phyloP scores from a whole-genome alignment of 2,329 filamentous ascomycete species.

The Ceratocystis papillata region DNA sequence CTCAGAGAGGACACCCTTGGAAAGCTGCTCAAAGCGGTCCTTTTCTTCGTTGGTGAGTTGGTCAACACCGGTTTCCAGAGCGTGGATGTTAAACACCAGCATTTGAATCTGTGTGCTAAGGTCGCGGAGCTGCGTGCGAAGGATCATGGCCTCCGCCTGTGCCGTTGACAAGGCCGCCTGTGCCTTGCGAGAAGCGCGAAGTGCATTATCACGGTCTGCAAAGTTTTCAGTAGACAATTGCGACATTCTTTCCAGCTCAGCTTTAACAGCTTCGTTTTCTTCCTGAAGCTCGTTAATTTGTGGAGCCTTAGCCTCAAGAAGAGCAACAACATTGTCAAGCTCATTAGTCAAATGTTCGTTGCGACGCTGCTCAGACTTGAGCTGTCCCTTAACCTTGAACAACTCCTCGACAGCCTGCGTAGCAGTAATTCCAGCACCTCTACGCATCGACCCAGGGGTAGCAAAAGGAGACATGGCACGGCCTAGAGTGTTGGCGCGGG shows the following conservation, averaged over 20 bases:
- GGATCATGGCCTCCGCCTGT: constrained; percentile 61
- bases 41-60: constrained; percentile 61
- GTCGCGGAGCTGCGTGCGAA: constrained; percentile 79
- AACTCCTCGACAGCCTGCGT: constrained; percentile 55
- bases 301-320: constrained; percentile 74
- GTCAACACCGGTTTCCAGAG: constrained; percentile 66
- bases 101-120: constrained; percentile 83
- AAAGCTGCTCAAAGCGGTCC: constrained; percentile 64
- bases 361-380: constrained; percentile 62
- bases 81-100: constrained; percentile 75
- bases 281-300: constrained; percentile 76
- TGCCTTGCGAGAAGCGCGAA: constrained; percentile 67
- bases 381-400: constrained; percentile 57
- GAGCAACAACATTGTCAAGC: constrained; percentile 74
- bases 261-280: constrained; percentile 69
- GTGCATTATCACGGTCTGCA: constrained; percentile 66
- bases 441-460: constrained; percentile 48
- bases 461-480: constrained; percentile 51
- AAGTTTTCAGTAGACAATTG: constrained; percentile 71
- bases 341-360: constrained; percentile 64
- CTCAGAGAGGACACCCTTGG: constrained; percentile 62
- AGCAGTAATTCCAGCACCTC: constrained; percentile 46
- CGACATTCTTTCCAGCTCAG: constrained; percentile 75
- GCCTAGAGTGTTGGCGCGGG: constrained; percentile 46
- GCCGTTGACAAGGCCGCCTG: constrained; percentile 57